These are phyloP conservation scores for Aspergillus sp. DNA, from an alignment of 2,329 filamentous ascomycete species.

Conservation along the genomic window DNA sequence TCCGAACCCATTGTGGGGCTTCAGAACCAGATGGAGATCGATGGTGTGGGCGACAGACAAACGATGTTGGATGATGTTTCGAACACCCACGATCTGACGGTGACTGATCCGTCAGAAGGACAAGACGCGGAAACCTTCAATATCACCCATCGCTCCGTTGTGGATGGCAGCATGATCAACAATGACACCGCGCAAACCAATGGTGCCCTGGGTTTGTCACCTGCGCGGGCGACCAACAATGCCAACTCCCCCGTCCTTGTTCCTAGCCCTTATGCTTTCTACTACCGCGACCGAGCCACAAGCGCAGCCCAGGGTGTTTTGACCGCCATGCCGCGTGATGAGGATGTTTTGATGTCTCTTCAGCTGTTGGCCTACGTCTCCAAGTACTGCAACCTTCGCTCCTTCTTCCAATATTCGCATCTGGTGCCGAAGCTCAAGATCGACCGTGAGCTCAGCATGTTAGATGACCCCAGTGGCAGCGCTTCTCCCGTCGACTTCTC, in stretches of 20 bases:
- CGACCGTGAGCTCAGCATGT: conserved; percentile 68
- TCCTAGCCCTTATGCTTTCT: conserved; percentile 65
- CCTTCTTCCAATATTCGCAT: conserved; percentile 93
- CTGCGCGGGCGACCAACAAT: conserved; percentile 52
- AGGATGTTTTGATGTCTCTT: conserved; percentile 96
- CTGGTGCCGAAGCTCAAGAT: conserved; percentile 88
- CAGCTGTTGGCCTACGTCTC: conserved; percentile 95
- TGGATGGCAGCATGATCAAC: conserved; percentile 78
- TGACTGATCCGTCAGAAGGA: conserved; percentile 72
- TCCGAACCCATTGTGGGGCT: conserved; percentile 68
- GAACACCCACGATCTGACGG: conserved; percentile 63
- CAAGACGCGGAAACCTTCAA: conserved; percentile 87
- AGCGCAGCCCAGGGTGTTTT: conserved; percentile 64
- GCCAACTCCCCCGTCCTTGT: conserved; percentile 66
- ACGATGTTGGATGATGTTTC: conserved; percentile 64
- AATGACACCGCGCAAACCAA: conserved; percentile 59
- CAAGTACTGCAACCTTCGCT: conserved; percentile 92
- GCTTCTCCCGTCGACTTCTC: conserved; percentile 24
- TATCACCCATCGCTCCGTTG: conserved; percentile 74
- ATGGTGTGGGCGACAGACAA: conserved; percentile 77
- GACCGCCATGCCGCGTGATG: conserved; percentile 88
- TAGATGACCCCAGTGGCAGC: conserved; percentile 59
- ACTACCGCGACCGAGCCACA: conserved; percentile 66
- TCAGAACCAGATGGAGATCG: conserved; percentile 72
- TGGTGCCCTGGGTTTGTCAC: conserved; percentile 63